Conservation (phyloP, 306 rosid genomes). For the Cucurbita argyrosperma region DNA sequence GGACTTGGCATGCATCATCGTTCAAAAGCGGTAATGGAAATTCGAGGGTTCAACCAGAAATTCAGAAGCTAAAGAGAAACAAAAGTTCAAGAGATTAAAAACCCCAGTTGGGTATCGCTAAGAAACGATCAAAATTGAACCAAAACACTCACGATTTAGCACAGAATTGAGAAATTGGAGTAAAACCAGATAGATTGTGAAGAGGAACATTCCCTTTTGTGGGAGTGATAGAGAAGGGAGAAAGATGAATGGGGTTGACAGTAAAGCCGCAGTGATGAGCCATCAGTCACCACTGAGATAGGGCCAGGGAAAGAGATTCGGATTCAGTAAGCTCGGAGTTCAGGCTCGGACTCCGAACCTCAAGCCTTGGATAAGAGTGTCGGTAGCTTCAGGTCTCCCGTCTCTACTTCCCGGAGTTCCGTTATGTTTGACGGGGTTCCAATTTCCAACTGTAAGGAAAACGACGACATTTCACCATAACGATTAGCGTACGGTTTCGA, state of each 20-base stretch:
- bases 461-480: not conserved
- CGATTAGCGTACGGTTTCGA: too few species aligned
- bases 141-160: not conserved
- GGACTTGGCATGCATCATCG: slow-evolving; percentile 47
- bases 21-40: not conserved
- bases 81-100: not conserved
- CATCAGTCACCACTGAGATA: not conserved
- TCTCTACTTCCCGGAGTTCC: not conserved
- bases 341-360: slow-evolving; percentile 14
- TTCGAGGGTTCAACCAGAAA: not conserved
- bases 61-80: not conserved
- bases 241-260: not conserved
- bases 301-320: slow-evolving; percentile 9
- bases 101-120: not conserved
- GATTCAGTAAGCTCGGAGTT: not conserved
- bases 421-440: slow-evolving; percentile 1
- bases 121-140: not conserved
- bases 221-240: not conserved
- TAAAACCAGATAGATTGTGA: not conserved
- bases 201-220: not conserved
- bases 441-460: not conserved
- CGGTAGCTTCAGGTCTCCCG: slow-evolving; percentile 7
- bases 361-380: slow-evolving; percentile 9
- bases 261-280: not conserved
- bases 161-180: not conserved